Conservation (phyloP, 805 yeast genomes). For the Spathaspora hagerdaliae region DNA sequence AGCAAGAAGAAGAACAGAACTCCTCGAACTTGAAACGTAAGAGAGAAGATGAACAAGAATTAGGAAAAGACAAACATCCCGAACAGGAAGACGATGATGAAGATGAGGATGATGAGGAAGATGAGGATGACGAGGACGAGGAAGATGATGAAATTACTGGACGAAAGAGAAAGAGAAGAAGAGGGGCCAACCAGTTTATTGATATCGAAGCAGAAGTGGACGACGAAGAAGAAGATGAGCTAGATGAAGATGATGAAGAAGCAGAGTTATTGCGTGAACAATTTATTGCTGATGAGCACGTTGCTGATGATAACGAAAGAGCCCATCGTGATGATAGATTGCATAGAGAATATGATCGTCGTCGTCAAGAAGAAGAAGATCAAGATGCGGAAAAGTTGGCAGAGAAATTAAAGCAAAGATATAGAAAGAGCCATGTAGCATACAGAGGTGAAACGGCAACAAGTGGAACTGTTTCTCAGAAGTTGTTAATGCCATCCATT, state of each 20-base stretch:
- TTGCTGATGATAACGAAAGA: slow-evolving; percentile 39
- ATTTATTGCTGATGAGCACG: slow-evolving; percentile 72
- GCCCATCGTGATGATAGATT: slow-evolving; percentile 62
- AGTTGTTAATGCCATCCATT: slow-evolving; percentile 89
- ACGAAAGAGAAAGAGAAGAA: slow-evolving; percentile 44
- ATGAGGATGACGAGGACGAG: slow-evolving; percentile 49
- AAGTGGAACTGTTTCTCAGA: slow-evolving; percentile 72
- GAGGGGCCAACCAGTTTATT: slow-evolving; percentile 74
- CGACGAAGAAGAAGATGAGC: slow-evolving; percentile 91
- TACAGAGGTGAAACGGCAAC: slow-evolving; percentile 79
- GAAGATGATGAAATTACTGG: slow-evolving; percentile 48
- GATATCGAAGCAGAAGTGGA: slow-evolving; percentile 99
- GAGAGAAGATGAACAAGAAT: slow-evolving; percentile 10
- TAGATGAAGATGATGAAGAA: slow-evolving; percentile 85
- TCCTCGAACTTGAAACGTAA: slow-evolving; percentile 4
- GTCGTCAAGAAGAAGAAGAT: slow-evolving; percentile 81
- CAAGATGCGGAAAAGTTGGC: slow-evolving; percentile 95
- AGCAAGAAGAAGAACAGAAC: not conserved
- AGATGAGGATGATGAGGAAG: slow-evolving; percentile 44
- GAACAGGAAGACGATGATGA: slow-evolving; percentile 18
- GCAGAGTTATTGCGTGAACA: slow-evolving; percentile 85
- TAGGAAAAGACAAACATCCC: slow-evolving; percentile 8
- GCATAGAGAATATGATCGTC: slow-evolving; percentile 87
- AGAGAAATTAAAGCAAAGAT: slow-evolving; percentile 84
- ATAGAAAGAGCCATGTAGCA: slow-evolving; percentile 80